Evolutionary conservation across 225 moss, liverwort and hornwort species (phyloP).

Genomic region (Bryoerythrophyllum caledonicum): DNA sequence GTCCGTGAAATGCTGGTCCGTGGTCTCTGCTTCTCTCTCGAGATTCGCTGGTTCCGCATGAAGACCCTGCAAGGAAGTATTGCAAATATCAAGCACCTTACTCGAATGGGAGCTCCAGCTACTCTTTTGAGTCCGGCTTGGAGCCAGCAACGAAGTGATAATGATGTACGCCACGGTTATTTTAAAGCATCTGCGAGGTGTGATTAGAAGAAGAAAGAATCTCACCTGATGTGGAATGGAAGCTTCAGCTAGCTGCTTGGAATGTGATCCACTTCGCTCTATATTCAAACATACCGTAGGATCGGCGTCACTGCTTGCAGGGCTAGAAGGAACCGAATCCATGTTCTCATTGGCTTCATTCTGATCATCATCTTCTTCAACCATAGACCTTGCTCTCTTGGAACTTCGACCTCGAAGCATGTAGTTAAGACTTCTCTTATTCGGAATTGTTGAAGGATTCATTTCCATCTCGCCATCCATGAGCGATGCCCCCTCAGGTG

Average conservation of each 20-base stretch:
- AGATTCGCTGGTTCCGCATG: conserved; percentile 90
- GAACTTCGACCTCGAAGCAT: conserved; percentile 50
- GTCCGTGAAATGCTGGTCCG: conserved; percentile 7
- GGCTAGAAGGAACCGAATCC: conserved; percentile 34
- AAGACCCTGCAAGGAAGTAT: conserved; percentile 52
- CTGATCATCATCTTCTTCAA: conserved; percentile 35
- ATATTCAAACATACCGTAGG: conserved; percentile 68
- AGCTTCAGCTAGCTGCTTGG: conserved; percentile 70
- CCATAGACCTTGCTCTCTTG: conserved; percentile 29
- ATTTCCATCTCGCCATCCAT: conserved; percentile 55
- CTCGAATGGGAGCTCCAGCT: not conserved
- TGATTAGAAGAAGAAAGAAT: not conserved
- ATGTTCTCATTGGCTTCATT: conserved; percentile 29
- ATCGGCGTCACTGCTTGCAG: conserved; percentile 41
- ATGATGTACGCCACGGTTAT: not conserved
- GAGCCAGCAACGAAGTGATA: not conserved
- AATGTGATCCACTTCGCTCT: conserved; percentile 83
- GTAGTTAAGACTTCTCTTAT: conserved; percentile 53
- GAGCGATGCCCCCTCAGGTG: conserved; percentile 42
- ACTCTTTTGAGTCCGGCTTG: conserved; percentile 4
- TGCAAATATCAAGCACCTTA: conserved; percentile 16
- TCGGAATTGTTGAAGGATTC: conserved; percentile 32
- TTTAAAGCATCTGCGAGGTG: not conserved
- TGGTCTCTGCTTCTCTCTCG: conserved; percentile 87
- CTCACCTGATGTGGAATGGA: conserved; percentile 79